Evolutionary conservation across 2,329 filamentous ascomycete genomes (phyloP), one percentile per base, ranked within the genome.

Genomic region (Fusarium cicatricum): DNA sequence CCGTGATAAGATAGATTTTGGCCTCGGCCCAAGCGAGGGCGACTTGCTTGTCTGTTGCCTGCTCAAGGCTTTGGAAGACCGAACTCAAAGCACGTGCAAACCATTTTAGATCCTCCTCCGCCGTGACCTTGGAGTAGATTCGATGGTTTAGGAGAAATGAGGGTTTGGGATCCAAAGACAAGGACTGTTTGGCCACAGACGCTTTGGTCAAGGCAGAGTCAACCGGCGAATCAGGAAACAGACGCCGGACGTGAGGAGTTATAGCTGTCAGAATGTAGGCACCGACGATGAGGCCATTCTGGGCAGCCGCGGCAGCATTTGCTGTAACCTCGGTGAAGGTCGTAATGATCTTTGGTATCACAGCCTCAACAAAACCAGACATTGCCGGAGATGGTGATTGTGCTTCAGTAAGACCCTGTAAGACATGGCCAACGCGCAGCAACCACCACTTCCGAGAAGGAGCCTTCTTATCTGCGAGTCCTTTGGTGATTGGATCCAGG

Each of bases 121-220:
- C 77, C 2, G 83, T 81, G 19, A 97, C 70, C 70, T 97, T 97
- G 32, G 88, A 87, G 75, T 95, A 98, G 5, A 97, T 85, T 58
- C 90, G 89, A 29, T 90, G 84, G 68, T 91, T 97, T 6, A 98
- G 81, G 16, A 98, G 78, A 72, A 96, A 95, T 0, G 94, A 96
- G 12, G 90, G 88, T 72, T 96, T 97, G 0, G 91, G 87, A n/a
- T 88, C 86, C 32, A 87, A 74, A 2, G 82, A 81, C 55, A 96
- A 80, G 11, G 86, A 85, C 65, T 91, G 87, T 43, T 86, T 84
- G 19, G 83, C 73, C 21, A 92, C 76, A 26, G 85, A 79, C 19
- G 85, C 81, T 67, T 90, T 89, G 17, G 84, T 73, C 31, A 88
- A 68, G 2, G 76, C 64, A 11, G 77, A 55, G 21, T 74, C 73